phyloP scores from a whole-genome alignment of 163 green algal genomes.

The Smithsoniella earleae region DNA sequence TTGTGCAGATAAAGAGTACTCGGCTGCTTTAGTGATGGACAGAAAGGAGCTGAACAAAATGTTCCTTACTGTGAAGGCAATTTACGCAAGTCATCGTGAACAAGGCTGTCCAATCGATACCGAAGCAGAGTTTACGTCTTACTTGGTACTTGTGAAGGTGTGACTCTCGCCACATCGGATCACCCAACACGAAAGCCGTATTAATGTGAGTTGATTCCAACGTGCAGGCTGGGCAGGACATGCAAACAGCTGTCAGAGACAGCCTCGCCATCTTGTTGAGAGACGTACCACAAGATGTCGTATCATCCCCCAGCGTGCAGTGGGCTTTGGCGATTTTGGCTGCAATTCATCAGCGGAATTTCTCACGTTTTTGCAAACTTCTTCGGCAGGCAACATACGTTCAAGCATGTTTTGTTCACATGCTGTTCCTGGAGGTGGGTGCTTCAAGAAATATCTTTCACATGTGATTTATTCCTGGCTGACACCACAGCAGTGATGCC shows the following conservation, averaged over 20 bases:
- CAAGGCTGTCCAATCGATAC: background rate
- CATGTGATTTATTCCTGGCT: too few relatives aligned
- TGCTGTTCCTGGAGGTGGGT: slow-evolving; percentile 14
- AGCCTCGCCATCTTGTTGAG: background rate
- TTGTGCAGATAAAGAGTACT: slow-evolving; percentile 11
- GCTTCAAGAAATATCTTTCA: background rate
- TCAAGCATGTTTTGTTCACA: slow-evolving; percentile 26
- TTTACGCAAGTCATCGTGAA: slow-evolving; percentile 4
- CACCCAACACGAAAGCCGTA: background rate
- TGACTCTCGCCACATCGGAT: background rate
- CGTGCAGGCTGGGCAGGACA: slow-evolving; percentile 11
- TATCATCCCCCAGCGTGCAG: background rate
- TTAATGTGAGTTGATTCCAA: background rate
- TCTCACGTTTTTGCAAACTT: background rate
- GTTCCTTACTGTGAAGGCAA: background rate
- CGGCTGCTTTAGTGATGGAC: slow-evolving; percentile 1
- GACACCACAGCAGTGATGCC: too few relatives aligned
- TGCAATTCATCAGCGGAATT: background rate
- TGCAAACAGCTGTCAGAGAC: background rate
- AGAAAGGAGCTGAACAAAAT: slow-evolving; percentile 16
- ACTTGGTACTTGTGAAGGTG: slow-evolving; percentile 5
- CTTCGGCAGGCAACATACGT: background rate
- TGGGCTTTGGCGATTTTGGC: background rate
- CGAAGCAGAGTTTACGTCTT: slow-evolving; percentile 12
- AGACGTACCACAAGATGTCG: background rate